These are phyloP conservation scores for Pseudogymnoascus destructans DNA, from an alignment of 2,329 filamentous ascomycete genomes.

Conservation along the genomic window DNA sequence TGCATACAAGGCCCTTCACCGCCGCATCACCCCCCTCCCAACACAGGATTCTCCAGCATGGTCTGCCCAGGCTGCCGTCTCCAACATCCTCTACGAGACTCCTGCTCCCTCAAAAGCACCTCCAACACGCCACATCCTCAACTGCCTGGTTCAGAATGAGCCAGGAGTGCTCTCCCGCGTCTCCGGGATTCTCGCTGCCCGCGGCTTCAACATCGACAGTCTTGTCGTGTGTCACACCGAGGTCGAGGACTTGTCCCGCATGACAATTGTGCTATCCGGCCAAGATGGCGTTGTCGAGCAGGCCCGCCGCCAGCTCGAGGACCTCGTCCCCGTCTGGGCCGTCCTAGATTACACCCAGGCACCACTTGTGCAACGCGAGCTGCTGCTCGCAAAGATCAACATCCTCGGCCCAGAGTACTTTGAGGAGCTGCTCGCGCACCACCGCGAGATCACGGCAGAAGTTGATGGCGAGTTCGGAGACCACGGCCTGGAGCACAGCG, in stretches of 20 bases:
- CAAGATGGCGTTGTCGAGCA: conserved; percentile 97
- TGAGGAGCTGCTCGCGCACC: conserved; percentile 88
- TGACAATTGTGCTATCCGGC: conserved; percentile 95
- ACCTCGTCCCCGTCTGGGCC: conserved; percentile 95
- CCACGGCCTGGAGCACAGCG: conserved; percentile 16
- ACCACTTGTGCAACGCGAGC: conserved; percentile 86
- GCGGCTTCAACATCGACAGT: conserved; percentile 98
- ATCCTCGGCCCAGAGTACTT: conserved; percentile 97
- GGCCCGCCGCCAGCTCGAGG: conserved; percentile 86
- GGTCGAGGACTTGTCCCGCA: conserved; percentile 89
- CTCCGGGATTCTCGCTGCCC: conserved; percentile 86
- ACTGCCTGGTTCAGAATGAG: conserved; percentile 98
- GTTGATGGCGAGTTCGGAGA: conserved; percentile 34
- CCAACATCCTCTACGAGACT: conserved; percentile 97
- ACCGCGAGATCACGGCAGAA: conserved; percentile 67
- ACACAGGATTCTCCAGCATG: conserved; percentile 64
- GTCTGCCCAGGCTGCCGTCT: conserved; percentile 89
- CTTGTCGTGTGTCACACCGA: conserved; percentile 97
- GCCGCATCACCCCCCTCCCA: conserved; percentile 74
- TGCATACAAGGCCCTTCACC: conserved; percentile 93
- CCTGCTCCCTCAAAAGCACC: conserved; percentile 71
- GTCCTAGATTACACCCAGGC: conserved; percentile 91
- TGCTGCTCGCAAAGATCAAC: conserved; percentile 91
- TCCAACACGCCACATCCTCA: conserved; percentile 89
- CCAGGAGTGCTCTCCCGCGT: conserved; percentile 93